Percentiles rank a stretch among this genome's conserved stretches.
phyloP scores from a whole-genome alignment of 495 filamentous ascomycete species.

The Lasiosphaeriaceae sp. region DNA sequence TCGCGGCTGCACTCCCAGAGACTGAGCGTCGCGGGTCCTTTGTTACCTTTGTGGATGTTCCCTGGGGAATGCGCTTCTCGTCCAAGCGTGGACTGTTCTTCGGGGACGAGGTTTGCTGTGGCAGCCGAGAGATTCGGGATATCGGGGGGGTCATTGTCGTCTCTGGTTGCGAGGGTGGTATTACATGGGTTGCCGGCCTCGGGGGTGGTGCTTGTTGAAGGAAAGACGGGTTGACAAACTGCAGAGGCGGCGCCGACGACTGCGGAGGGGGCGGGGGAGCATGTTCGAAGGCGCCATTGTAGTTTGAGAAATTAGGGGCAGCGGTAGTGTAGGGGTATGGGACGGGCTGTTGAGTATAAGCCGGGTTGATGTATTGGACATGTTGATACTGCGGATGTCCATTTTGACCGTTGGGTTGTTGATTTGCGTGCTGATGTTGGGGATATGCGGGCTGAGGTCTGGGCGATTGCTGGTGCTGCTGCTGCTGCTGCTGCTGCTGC shows the following conservation, averaged over 20 bases:
- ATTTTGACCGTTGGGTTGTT: background rate
- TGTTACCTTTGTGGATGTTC: constrained; percentile 11
- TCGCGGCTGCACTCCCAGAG: constrained; percentile 23
- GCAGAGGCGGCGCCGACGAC: constrained; percentile 5
- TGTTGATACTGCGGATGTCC: constrained; percentile 2
- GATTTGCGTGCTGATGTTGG: background rate
- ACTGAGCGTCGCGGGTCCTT: constrained; percentile 20
- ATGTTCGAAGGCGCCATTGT: constrained; percentile 15
- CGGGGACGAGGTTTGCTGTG: constrained; percentile 9
- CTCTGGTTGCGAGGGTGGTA: background rate
- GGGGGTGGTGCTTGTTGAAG: constrained; percentile 12
- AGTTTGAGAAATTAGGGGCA: constrained; percentile 18
- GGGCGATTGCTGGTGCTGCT: constrained; percentile 17
- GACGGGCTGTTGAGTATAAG: constrained; percentile 11
- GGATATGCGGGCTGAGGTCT: constrained; percentile 13
- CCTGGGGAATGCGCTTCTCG: constrained; percentile 16
- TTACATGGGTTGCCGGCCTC: constrained; percentile 1
- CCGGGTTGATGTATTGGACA: constrained; percentile 13
- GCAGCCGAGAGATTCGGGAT: background rate
- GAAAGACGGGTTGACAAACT: constrained; percentile 21
- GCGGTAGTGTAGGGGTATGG: constrained; percentile 11
- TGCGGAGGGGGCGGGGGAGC: constrained; percentile 1
- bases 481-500: constrained; percentile 12
- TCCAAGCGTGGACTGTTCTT: constrained; percentile 23
- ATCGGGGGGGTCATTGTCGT: constrained; percentile 6